Conservation (phyloP, 805 yeast genomes). For the Saturnispora quitensis region DNA sequence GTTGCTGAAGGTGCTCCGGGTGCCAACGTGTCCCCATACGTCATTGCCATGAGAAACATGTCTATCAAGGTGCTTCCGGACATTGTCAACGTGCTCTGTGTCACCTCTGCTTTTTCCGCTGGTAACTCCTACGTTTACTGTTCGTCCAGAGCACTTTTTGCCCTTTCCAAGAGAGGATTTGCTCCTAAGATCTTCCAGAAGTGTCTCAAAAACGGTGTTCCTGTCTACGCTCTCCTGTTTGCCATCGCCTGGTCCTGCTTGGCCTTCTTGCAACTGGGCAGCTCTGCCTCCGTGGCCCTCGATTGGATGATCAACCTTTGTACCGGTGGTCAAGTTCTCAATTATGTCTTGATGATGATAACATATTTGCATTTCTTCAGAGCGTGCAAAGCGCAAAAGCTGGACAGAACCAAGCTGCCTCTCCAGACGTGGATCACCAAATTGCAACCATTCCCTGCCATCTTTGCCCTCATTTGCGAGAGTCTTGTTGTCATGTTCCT, state of each 20-base stretch:
- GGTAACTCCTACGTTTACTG: conserved; percentile 77
- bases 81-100: conserved; percentile 68
- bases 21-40: conserved; percentile 75
- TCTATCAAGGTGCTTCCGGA: conserved; percentile 61
- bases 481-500: conserved; percentile 29
- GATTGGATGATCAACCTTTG: conserved; percentile 26
- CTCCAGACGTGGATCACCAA: conserved; percentile 40
- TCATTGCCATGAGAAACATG: conserved; percentile 69
- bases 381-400: conserved; percentile 49
- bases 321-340: conserved; percentile 24
- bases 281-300: conserved; percentile 22
- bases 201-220: conserved; percentile 53
- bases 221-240: conserved; percentile 32
- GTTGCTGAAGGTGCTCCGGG: conserved; percentile 57
- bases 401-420: conserved; percentile 36
- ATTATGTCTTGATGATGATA: conserved; percentile 28
- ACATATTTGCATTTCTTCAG: conserved; percentile 56
- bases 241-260: conserved; percentile 23
- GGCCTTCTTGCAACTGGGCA: conserved; percentile 30
- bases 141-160: conserved; percentile 58
- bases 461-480: conserved; percentile 23
- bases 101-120: conserved; percentile 71
- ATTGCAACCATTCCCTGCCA: conserved; percentile 30
- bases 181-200: conserved; percentile 61
- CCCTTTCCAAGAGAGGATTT: conserved; percentile 59